phyloP scores from a whole-genome alignment of 805 yeast species.

The Cyberlindnera mycetangii region DNA sequence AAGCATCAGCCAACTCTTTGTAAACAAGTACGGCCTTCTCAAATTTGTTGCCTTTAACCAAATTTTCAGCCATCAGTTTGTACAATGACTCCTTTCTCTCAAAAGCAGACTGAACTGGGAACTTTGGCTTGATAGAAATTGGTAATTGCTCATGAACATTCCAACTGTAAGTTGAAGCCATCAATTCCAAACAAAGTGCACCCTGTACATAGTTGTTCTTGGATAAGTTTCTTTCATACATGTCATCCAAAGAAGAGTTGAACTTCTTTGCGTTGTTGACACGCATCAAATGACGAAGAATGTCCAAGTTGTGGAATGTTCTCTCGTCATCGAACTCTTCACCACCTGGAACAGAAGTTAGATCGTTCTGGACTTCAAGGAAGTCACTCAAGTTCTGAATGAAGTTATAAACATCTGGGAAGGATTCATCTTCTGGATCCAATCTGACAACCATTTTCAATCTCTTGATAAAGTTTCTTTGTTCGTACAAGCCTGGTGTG shows the following conservation, averaged over 20 bases:
- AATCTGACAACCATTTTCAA: slow-evolving; percentile 48
- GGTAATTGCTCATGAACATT: slow-evolving; percentile 54
- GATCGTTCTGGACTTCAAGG: slow-evolving; percentile 60
- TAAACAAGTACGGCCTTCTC: slow-evolving; percentile 80
- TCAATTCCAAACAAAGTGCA: slow-evolving; percentile 72
- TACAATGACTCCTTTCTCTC: slow-evolving; percentile 73
- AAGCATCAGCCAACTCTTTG: slow-evolving; percentile 73
- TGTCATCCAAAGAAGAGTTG: slow-evolving; percentile 71
- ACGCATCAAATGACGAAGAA: slow-evolving; percentile 71
- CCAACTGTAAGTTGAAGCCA: slow-evolving; percentile 80
- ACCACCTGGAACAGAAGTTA: slow-evolving; percentile 72
- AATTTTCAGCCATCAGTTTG: slow-evolving; percentile 67
- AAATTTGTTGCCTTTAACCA: slow-evolving; percentile 65
- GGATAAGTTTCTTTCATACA: slow-evolving; percentile 60
- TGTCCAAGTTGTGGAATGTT: slow-evolving; percentile 72
- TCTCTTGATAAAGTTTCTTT: slow-evolving; percentile 47
- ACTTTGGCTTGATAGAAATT: slow-evolving; percentile 57
- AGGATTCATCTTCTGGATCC: slow-evolving; percentile 66
- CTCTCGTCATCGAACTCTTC: slow-evolving; percentile 86
- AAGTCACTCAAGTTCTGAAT: slow-evolving; percentile 58
- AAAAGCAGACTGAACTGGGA: slow-evolving; percentile 80
- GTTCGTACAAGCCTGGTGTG: slow-evolving; percentile 55
- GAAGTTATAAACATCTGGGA: slow-evolving; percentile 44
- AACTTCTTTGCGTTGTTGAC: slow-evolving; percentile 78
- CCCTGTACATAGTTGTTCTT: slow-evolving; percentile 75